Evolutionary conservation across 2,329 filamentous ascomycete genomes (phyloP).

Genomic region (Cladophialophora carrionii): DNA sequence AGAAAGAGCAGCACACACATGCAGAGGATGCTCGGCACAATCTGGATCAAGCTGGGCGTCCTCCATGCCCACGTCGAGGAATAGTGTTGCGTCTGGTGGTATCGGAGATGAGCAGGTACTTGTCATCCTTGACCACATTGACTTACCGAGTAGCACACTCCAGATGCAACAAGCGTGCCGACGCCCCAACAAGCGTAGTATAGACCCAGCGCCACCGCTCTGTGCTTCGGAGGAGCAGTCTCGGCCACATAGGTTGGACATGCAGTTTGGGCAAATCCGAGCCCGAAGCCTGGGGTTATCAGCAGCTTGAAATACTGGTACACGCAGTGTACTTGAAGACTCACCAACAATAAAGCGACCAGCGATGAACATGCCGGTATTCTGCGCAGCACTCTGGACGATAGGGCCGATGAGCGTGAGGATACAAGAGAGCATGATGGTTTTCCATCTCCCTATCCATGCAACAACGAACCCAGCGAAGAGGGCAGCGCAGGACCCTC

Average conservation of each 20-base stretch:
- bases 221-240: constrained; percentile 24
- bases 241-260: constrained; percentile 31
- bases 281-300: constrained; percentile 51
- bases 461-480: constrained; percentile 38
- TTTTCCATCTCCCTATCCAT: constrained; percentile 38
- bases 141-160: constrained; percentile 31
- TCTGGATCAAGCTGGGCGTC: constrained; percentile 59
- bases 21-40: constrained; percentile 51
- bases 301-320: neutral
- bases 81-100: constrained; percentile 26
- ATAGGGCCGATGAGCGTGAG: constrained; percentile 63
- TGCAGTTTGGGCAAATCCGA: constrained; percentile 62
- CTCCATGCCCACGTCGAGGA: constrained; percentile 54
- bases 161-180: constrained; percentile 30
- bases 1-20: constrained; percentile 55
- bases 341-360: constrained; percentile 61
- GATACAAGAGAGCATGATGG: constrained; percentile 41
- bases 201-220: constrained; percentile 27
- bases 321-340: neutral
- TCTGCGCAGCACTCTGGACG: constrained; percentile 62
- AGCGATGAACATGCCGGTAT: constrained; percentile 60
- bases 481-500: constrained; percentile 36
- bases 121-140: too few species aligned
- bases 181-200: constrained; percentile 32
- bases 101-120: neutral